These are phyloP conservation scores for Penicillium goetzii DNA, from an alignment of 495 filamentous ascomycete species.

Conservation along the genomic window DNA sequence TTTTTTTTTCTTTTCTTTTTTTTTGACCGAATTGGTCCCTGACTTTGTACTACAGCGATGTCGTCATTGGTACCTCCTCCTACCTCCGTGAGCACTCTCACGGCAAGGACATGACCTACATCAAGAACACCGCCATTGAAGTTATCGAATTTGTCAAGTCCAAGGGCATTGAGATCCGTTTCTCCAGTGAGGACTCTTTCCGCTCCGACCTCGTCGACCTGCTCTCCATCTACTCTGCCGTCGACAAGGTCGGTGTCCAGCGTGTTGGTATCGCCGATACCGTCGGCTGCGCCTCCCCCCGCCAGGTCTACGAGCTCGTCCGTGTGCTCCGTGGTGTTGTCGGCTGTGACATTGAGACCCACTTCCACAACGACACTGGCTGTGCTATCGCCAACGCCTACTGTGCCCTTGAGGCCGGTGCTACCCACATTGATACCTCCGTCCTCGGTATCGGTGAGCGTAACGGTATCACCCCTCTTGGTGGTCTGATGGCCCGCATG, in stretches of 20 bases:
- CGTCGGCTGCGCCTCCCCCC: slow-evolving; percentile 75
- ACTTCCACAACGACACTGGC: slow-evolving; percentile 60
- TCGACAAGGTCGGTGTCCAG: slow-evolving; percentile 80
- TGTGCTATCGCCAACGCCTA: slow-evolving; percentile 59
- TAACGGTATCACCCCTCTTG: slow-evolving; percentile 57
- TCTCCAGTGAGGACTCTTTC: slow-evolving; percentile 83
- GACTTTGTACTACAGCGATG: slow-evolving; percentile 58
- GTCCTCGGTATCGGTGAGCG: slow-evolving; percentile 59
- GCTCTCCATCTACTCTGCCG: slow-evolving; percentile 74
- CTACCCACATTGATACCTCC: slow-evolving; percentile 56
- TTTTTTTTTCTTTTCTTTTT: not conserved
- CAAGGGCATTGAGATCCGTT: slow-evolving; percentile 80
- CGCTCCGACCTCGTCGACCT: slow-evolving; percentile 80
- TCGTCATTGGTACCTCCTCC: slow-evolving; percentile 92
- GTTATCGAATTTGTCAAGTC: slow-evolving; percentile 94
- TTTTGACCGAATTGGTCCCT: slow-evolving; percentile 19
- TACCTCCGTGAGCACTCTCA: slow-evolving; percentile 91
- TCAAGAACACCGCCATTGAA: slow-evolving; percentile 88
- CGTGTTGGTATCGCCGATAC: slow-evolving; percentile 86
- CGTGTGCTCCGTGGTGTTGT: slow-evolving; percentile 57
- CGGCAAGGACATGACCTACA: slow-evolving; percentile 92
- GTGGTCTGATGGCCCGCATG: slow-evolving; percentile 60
- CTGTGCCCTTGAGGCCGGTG: slow-evolving; percentile 57
- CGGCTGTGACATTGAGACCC: slow-evolving; percentile 56
- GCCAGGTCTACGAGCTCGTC: slow-evolving; percentile 89